Conservation (phyloP, 1,284 basidiomycete genomes). For the Pascua sp. region DNA sequence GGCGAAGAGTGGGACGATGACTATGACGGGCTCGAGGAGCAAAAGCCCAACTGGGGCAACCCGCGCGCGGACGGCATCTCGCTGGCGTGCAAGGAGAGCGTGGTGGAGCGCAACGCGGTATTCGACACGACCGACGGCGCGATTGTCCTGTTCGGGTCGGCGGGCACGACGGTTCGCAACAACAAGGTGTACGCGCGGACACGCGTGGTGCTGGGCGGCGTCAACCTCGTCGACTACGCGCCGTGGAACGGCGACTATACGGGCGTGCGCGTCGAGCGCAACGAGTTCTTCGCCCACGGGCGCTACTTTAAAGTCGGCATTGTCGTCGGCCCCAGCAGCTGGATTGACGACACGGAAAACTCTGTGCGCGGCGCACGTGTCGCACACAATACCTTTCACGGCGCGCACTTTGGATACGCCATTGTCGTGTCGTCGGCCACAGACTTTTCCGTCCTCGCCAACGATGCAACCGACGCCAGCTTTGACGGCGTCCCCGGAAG, state of each 20-base stretch:
- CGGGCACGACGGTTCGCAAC: constrained; percentile 39
- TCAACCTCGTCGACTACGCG: constrained; percentile 51
- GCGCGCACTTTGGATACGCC: constrained; percentile 47
- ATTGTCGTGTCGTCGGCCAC: constrained; percentile 46
- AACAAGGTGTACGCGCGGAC: constrained; percentile 46
- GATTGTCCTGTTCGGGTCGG: constrained; percentile 49
- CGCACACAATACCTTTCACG: constrained; percentile 43
- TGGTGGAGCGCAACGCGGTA: constrained; percentile 49
- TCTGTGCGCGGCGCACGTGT: constrained; percentile 44
- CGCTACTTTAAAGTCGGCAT: constrained; percentile 49
- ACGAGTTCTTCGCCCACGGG: constrained; percentile 43
- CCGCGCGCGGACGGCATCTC: constrained; percentile 50
- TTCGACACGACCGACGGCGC: constrained; percentile 51
- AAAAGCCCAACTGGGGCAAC: constrained; percentile 40
- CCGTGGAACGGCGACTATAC: constrained; percentile 50
- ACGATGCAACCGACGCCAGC: constrained; percentile 28
- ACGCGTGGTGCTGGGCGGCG: constrained; percentile 47
- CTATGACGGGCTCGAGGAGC: constrained; percentile 45
- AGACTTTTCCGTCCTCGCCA: constrained; percentile 44
- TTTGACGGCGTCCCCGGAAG: constrained; percentile 43
- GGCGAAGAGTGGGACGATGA: constrained; percentile 52
- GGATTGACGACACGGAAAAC: constrained; percentile 49
- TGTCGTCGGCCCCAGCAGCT: constrained; percentile 47
- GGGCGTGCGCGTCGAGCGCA: constrained; percentile 41
- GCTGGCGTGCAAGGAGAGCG: constrained; percentile 48